Base-by-base conservation (phyloP, 176 grass and related monocot genomes). In the Dactylis glomerata region DNA sequence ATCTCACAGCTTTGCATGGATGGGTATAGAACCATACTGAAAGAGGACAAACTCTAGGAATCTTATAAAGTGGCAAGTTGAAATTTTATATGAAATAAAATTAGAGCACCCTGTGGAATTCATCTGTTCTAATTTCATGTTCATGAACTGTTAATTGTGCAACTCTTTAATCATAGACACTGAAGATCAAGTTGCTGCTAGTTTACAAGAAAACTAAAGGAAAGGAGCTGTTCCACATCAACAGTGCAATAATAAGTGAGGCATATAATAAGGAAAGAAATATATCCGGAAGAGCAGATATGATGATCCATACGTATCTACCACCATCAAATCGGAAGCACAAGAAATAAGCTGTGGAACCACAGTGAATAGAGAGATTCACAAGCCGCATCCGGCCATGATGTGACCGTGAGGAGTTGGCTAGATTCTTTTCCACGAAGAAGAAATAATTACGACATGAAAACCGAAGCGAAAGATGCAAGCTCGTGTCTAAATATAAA, bases 331-430 rank as follows among this genome's bases (percentile, higher is more conserved):
- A 91, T 91, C 85, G 83, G 31, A 76, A 69, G 89, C 38, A 87
- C 85, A 76, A 91, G 81, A 91, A 84, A 91, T 87, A 52, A 54
- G 76, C 89, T 90, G 68, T 87, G 81, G 68, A 36, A 41, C 38
- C 69, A 81, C 81, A 84, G 81, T 84, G 68, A 81, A 51, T 76
- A 78, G 67, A 71, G 52, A 89, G 58, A 89, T 81, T 81, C 47
- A 85, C 45, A 49, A 45, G 77, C 65, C 76, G 89, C 76, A 22
- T 59, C 58, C 23, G 38, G 59, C 27, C 59, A 63, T 84, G 89
- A 91, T 87, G 69, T 91, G 89, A 91, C 85, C 81, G 80, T 84
- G 57, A 87, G 87, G 22, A 74, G 82, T 86, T 85, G 6, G 78
- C 73, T 71, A 86, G 87, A 94, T 87, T 86, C 77, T 89, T 68